phyloP scores from a whole-genome alignment of 305 asterid species.

The Petunia hybrid region DNA sequence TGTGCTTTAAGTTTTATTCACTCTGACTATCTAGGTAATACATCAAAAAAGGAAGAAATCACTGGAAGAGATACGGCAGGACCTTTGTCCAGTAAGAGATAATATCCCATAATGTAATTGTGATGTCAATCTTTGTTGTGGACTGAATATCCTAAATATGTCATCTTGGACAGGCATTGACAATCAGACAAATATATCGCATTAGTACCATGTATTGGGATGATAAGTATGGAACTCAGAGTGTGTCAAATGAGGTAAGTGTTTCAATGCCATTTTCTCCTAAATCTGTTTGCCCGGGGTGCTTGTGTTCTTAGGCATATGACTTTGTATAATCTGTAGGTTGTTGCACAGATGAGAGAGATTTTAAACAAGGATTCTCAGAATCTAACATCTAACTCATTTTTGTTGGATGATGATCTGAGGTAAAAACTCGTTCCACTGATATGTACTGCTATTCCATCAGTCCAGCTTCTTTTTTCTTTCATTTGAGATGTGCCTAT shows the following conservation, averaged over 20 bases:
- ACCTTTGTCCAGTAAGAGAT: conserved; percentile 86
- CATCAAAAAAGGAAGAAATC: conserved; percentile 96
- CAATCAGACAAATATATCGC: conserved; percentile 95
- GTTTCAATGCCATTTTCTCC: conserved; percentile 8
- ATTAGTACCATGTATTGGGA: conserved; percentile 99
- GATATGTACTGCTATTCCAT: neutral
- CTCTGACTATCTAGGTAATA: conserved; percentile 64
- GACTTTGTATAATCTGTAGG: conserved; percentile 56
- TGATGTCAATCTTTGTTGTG: conserved; percentile 16
- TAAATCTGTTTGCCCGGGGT: neutral
- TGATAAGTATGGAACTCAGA: conserved; percentile 97
- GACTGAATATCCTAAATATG: neutral
- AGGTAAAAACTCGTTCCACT: conserved; percentile 56
- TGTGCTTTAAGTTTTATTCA: conserved; percentile 33
- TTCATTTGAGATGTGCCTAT: neutral
- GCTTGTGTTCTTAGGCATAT: conserved; percentile 19
- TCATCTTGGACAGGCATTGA: conserved; percentile 65
- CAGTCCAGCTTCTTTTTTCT: neutral
- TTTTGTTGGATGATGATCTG: conserved; percentile 94
- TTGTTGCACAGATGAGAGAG: conserved; percentile 96
- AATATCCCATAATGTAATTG: neutral
- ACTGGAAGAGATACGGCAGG: conserved; percentile 89
- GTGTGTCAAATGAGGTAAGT: conserved; percentile 92
- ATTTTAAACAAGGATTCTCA: conserved; percentile 83
- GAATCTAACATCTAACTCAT: conserved; percentile 85